phyloP scores from a whole-genome alignment of 164 flowering plant genomes.

The Vitis rotundifolia region DNA sequence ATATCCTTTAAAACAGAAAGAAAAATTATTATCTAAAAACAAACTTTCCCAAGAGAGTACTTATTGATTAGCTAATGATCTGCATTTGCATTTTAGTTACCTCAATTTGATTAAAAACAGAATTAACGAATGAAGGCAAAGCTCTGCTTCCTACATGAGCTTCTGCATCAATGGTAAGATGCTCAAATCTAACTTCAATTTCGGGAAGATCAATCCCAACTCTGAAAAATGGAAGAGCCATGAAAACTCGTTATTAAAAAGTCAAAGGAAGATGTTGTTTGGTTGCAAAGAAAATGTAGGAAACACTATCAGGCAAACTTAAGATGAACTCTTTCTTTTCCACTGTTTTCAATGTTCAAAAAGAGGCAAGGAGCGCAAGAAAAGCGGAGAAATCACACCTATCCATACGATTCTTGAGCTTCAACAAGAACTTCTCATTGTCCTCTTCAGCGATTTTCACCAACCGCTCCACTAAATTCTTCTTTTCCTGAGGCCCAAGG shows the following conservation, averaged over 20 bases:
- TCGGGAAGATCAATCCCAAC: conserved; percentile 42
- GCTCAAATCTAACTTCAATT: conserved; percentile 43
- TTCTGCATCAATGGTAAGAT: conserved; percentile 37
- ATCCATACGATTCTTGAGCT: conserved; percentile 63
- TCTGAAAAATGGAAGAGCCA: conserved; percentile 11
- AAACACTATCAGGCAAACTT: no score
- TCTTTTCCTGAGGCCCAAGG: conserved; percentile 56
- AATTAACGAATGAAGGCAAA: conserved; percentile 41
- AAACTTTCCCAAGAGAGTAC: background rate
- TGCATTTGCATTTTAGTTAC: conserved; percentile 7
- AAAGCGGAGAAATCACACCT: conserved; percentile 28
- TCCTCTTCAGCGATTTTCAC: conserved; percentile 63
- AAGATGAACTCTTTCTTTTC: no score
- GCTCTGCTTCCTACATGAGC: conserved; percentile 41
- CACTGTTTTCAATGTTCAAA: no score
- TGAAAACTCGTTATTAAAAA: no score
- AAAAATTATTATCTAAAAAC: background rate
- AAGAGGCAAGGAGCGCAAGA: no score
- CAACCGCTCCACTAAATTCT: conserved; percentile 53
- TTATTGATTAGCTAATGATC: background rate
- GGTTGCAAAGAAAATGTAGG: no score
- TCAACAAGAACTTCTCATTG: conserved; percentile 72
- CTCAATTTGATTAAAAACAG: conserved; percentile 23
- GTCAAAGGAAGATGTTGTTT: no score
- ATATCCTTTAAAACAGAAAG: conserved; percentile 28